Conservation (phyloP, 345 rosid species). For the Populus simonii region DNA sequence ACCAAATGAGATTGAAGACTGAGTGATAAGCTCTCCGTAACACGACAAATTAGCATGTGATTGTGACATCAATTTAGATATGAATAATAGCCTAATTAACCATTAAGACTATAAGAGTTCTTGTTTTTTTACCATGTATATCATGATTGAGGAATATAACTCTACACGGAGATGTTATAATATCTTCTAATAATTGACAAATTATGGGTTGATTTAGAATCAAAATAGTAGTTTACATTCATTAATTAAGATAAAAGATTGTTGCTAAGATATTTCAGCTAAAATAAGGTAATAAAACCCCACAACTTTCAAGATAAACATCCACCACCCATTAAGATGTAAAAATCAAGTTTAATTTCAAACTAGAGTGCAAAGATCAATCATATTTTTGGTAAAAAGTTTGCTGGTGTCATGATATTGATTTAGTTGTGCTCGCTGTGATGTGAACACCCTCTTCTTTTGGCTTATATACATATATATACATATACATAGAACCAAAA, state of each 20-base stretch:
- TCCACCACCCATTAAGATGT: neutral
- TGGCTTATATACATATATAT: neutral
- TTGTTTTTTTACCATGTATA: neutral
- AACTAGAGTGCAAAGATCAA: neutral
- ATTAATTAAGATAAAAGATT: no score
- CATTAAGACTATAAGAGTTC: no score
- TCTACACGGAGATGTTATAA: no score
- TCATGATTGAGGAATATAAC: no score
- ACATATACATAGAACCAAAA: neutral
- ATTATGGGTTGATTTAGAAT: neutral
- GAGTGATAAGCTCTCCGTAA: no score
- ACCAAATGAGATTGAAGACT: neutral
- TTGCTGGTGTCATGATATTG: no score
- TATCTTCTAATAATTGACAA: neutral
- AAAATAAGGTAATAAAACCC: neutral
- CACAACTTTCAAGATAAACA: neutral
- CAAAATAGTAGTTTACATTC: neutral
- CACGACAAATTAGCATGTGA: no score
- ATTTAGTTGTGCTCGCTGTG: no score
- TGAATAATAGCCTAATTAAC: no score
- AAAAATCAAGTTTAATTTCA: neutral
- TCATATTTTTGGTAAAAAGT: neutral
- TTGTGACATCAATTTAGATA: no score
- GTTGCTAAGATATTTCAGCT: neutral
- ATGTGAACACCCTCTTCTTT: neutral